These are phyloP conservation scores for Albizia julibrissin DNA, from an alignment of 306 rosid genomes.

Conservation along the genomic window DNA sequence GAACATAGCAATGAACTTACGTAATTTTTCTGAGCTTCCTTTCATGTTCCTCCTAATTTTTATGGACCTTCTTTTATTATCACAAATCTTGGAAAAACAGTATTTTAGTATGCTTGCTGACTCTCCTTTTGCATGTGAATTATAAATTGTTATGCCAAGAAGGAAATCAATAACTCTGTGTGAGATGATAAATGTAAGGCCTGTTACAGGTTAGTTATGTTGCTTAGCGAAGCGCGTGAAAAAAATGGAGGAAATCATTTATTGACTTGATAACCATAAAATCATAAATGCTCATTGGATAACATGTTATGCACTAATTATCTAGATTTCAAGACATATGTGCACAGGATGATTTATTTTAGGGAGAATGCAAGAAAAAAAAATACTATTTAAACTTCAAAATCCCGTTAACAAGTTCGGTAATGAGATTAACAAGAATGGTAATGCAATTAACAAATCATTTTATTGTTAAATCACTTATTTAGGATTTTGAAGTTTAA, in stretches of 20 bases:
- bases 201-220: neutral
- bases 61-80: constrained; percentile 13
- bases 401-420: too few species aligned
- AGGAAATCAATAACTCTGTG: neutral
- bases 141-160: neutral
- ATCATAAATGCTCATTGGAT: neutral
- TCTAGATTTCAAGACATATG: neutral
- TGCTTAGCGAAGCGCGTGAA: neutral
- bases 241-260: neutral
- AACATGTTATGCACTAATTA: neutral
- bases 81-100: neutral
- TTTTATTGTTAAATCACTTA: too few species aligned
- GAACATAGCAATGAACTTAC: constrained; percentile 78
- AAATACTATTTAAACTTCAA: too few species aligned
- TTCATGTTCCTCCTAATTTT: neutral
- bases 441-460: too few species aligned
- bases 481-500: too few species aligned
- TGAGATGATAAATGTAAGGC: constrained; percentile 6
- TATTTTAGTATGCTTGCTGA: neutral
- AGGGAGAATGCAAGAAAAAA: too few species aligned
- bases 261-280: neutral
- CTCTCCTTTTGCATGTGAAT: neutral
- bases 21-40: constrained; percentile 46
- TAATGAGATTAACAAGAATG: too few species aligned
- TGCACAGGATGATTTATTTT: neutral